Evolutionary conservation across 257 asterid species (phyloP).

Genomic region (Nicotiana sylvestris): DNA sequence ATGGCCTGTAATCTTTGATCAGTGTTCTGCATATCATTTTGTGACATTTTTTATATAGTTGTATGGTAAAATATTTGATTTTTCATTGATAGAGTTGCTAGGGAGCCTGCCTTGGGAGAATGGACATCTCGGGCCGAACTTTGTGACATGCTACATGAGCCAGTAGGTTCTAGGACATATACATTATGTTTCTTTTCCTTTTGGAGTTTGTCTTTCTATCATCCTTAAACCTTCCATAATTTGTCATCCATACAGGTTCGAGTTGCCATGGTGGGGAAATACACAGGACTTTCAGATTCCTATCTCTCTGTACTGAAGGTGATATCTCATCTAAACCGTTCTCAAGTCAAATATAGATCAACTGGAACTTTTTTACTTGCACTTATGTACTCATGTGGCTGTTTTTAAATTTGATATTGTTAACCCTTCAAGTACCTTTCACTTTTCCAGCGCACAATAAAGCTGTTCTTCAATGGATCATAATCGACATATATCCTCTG

Average conservation of each 20-base stretch:
- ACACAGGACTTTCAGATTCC: conserved; percentile 74
- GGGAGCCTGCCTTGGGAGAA: conserved; percentile 52
- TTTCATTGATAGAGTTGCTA: conserved; percentile 31
- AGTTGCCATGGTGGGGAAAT: conserved; percentile 85
- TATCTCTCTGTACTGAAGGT: conserved; percentile 78
- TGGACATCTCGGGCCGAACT: conserved; percentile 72
- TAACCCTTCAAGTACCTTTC: background rate
- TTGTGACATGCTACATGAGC: conserved; percentile 46
- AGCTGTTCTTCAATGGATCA: too few species aligned
- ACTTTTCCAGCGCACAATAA: background rate
- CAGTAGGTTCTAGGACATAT: conserved; percentile 40
- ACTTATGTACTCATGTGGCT: background rate
- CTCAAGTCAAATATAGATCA: conserved; percentile 1
- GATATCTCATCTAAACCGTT: background rate
- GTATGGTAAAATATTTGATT: background rate
- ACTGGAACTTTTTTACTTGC: background rate
- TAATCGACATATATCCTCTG: background rate
- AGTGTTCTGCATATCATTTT: background rate
- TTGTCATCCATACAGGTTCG: conserved; percentile 46
- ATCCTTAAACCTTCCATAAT: background rate
- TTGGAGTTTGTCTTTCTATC: conserved; percentile 7
- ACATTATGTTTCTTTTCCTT: conserved; percentile 12
- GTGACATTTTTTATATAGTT: background rate
- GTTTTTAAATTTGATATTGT: background rate
- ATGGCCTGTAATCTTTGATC: background rate